Conservation (phyloP, 352 stramenopile species). For the Phytophthora boehmeriae region DNA sequence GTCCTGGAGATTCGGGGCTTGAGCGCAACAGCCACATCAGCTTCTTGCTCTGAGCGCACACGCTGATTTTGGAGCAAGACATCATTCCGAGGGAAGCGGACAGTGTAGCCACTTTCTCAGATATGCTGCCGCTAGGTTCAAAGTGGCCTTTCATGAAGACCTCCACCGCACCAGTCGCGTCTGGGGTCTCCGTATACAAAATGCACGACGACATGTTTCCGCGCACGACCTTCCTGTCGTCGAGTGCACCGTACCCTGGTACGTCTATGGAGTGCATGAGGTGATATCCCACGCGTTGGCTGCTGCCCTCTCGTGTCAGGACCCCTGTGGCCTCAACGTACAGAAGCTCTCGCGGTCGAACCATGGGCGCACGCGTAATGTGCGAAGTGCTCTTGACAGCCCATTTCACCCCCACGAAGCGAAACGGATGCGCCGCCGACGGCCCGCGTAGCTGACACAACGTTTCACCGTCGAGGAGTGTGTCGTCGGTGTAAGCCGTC, state of each 20-base stretch:
- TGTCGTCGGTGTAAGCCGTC: conserved; percentile 52
- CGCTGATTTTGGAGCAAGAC: conserved; percentile 24
- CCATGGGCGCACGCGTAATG: conserved; percentile 15
- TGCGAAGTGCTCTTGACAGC: conserved; percentile 45
- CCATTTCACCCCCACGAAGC: conserved; percentile 60
- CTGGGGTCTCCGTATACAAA: conserved; percentile 39
- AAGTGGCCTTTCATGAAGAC: conserved; percentile 44
- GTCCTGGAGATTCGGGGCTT: conserved; percentile 11
- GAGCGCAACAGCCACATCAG: conserved; percentile 41
- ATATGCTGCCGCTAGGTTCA: conserved; percentile 34
- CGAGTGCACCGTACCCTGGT: conserved; percentile 36
- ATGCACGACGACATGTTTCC: conserved; percentile 44
- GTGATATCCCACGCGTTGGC: conserved; percentile 49
- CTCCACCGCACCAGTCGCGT: conserved; percentile 24
- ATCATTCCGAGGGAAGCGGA: conserved; percentile 33
- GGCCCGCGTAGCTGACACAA: conserved; percentile 52
- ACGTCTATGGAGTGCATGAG: conserved; percentile 55
- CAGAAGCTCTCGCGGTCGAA: conserved; percentile 46
- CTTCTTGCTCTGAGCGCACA: conserved; percentile 51
- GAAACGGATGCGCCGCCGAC: conserved; percentile 38
- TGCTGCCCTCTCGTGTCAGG: conserved; percentile 25
- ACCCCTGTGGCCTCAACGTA: conserved; percentile 50
- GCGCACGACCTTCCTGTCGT: conserved; percentile 41
- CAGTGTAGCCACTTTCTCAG: conserved; percentile 27
- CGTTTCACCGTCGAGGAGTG: conserved; percentile 54